These are phyloP conservation scores for Xerocomus spinulosus DNA, from an alignment of 768 basidiomycete species.

Conservation along the genomic window DNA sequence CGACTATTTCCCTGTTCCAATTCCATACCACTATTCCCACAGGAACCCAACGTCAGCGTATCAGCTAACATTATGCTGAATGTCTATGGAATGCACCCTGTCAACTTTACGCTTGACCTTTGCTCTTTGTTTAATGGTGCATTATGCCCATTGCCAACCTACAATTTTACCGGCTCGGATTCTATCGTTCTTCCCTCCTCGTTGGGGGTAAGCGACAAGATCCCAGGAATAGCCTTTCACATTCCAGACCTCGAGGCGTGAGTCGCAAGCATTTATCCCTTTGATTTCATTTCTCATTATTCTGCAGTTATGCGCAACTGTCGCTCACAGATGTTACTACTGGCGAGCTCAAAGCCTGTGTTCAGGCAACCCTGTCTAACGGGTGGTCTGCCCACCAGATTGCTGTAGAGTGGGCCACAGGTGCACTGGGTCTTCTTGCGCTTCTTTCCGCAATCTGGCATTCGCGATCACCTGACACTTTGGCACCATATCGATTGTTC, in stretches of 20 bases:
- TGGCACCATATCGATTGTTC: constrained; percentile 72
- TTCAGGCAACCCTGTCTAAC: constrained; percentile 90
- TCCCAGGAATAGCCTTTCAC: constrained; percentile 78
- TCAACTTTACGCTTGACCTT: constrained; percentile 85
- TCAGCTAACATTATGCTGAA: constrained; percentile 78
- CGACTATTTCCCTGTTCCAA: not conserved
- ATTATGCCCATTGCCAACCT: constrained; percentile 76
- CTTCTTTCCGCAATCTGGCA: constrained; percentile 51
- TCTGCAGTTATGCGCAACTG: constrained; percentile 60
- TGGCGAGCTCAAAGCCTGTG: constrained; percentile 75
- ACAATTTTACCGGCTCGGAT: constrained; percentile 85
- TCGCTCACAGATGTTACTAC: constrained; percentile 65
- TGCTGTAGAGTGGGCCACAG: constrained; percentile 76
- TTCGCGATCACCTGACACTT: constrained; percentile 49
- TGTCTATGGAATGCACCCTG: constrained; percentile 79
- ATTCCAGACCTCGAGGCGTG: constrained; percentile 88
- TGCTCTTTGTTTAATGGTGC: constrained; percentile 74
- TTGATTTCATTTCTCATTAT: constrained; percentile 3
- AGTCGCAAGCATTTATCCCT: constrained; percentile 1
- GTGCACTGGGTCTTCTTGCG: constrained; percentile 58
- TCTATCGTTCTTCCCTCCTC: constrained; percentile 59
- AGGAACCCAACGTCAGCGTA: constrained; percentile 77
- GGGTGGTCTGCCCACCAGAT: constrained; percentile 77
- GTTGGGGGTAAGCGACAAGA: constrained; percentile 46
- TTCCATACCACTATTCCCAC: constrained; percentile 9